phyloP scores from a whole-genome alignment of 1,284 basidiomycete genomes.

The Ustilago cynodontis region DNA sequence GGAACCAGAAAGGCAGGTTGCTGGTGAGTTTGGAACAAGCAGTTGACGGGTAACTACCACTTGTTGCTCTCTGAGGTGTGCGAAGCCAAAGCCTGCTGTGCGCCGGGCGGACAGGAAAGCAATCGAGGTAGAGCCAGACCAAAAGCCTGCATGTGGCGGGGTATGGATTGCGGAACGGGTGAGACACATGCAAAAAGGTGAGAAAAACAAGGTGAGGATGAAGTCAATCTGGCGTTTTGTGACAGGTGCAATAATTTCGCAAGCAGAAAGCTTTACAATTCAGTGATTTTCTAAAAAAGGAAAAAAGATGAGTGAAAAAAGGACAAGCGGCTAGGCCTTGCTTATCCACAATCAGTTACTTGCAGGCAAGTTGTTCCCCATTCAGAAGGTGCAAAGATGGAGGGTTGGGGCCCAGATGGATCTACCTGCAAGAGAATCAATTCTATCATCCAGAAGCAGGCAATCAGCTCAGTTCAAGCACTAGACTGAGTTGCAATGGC shows the following conservation, averaged over 20 bases:
- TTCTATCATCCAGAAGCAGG: constrained; percentile 6
- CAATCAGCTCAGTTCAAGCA: not conserved
- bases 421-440: no score
- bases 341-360: not conserved
- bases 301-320: not conserved
- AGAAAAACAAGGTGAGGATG: not conserved
- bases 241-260: constrained; percentile 19
- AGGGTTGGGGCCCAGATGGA: no score
- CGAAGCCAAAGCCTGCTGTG: constrained; percentile 23
- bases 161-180: constrained; percentile 12
- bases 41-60: not conserved
- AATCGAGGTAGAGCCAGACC: not conserved
- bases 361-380: not conserved
- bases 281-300: not conserved
- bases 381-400: not conserved
- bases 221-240: constrained; percentile 14
- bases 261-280: constrained; percentile 4
- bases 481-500: not conserved
- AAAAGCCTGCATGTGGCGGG: constrained; percentile 16
- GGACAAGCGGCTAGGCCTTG: not conserved
- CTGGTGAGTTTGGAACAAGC: not conserved
- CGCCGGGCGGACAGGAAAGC: constrained; percentile 29
- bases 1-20: not conserved
- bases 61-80: constrained; percentile 9
- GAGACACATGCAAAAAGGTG: constrained; percentile 27